Conservation (phyloP, 352 stramenopile species). For the Blastocystis sp. region DNA sequence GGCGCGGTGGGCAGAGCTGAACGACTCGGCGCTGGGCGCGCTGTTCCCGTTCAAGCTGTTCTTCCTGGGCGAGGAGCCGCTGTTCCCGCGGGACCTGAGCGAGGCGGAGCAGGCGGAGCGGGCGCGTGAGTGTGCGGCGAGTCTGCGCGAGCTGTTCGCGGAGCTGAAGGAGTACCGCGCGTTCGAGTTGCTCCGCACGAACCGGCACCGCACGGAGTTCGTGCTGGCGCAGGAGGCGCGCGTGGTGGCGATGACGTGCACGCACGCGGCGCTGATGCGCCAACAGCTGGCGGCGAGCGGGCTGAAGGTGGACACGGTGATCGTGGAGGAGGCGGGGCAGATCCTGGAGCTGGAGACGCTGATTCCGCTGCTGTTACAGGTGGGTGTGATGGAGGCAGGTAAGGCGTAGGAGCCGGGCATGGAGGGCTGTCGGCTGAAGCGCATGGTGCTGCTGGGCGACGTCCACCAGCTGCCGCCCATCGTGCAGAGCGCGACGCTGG, state of each 20-base stretch:
- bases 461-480: slow-evolving; percentile 85
- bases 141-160: slow-evolving; percentile 84
- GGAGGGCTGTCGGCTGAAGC: slow-evolving; percentile 78
- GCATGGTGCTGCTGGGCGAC: slow-evolving; percentile 90
- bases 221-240: slow-evolving; percentile 88
- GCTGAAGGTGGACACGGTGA: slow-evolving; percentile 72
- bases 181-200: slow-evolving; percentile 88
- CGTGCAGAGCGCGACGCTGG: slow-evolving; percentile 82
- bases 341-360: slow-evolving; percentile 89
- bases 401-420: slow-evolving; percentile 26
- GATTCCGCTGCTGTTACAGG: slow-evolving; percentile 84
- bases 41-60: slow-evolving; percentile 78
- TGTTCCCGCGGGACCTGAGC: slow-evolving; percentile 4
- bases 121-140: slow-evolving; percentile 32
- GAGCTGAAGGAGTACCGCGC: slow-evolving; percentile 87
- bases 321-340: slow-evolving; percentile 91
- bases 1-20: background rate
- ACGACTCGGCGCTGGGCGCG: slow-evolving; percentile 60
- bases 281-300: slow-evolving; percentile 79
- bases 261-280: slow-evolving; percentile 85
- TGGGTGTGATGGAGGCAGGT: background rate
- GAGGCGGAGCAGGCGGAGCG: background rate
- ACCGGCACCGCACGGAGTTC: slow-evolving; percentile 85
- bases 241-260: slow-evolving; percentile 91
- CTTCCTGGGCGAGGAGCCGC: slow-evolving; percentile 71